A percentile compares a stretch with the other conserved stretches of the same genome.
phyloP scores from a whole-genome alignment of 2,329 filamentous ascomycete species.

The Echinosphaeria canescens region DNA sequence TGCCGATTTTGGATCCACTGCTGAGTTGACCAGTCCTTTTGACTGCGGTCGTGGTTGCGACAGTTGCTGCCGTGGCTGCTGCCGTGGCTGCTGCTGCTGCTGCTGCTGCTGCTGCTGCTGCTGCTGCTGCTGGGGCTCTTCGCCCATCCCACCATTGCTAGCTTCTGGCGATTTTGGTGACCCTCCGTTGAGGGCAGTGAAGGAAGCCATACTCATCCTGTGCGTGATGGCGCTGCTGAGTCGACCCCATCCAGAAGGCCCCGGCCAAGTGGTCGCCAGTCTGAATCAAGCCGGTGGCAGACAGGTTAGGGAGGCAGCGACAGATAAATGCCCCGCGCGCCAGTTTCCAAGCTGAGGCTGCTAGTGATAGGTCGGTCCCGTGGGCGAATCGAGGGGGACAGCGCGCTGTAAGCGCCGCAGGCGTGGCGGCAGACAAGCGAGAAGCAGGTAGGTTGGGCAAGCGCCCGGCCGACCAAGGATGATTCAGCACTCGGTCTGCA shows the following conservation, averaged over 20 bases:
- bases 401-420: background rate
- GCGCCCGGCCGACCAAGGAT: no score
- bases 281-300: background rate
- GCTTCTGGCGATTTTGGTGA: slow-evolving; percentile 20
- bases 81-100: slow-evolving; percentile 3
- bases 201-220: slow-evolving; percentile 21
- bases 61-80: slow-evolving; percentile 8
- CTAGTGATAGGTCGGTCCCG: background rate
- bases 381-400: background rate
- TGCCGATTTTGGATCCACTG: no score
- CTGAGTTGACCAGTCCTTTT: slow-evolving; percentile 12
- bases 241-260: background rate
- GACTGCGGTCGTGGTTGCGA: slow-evolving; percentile 7
- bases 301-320: background rate
- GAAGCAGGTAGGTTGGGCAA: no score
- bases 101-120: slow-evolving; percentile 5
- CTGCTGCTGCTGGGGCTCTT: slow-evolving; percentile 5
- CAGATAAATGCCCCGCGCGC: background rate
- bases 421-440: no score
- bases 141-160: slow-evolving; percentile 10
- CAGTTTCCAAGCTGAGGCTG: background rate
- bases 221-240: background rate
- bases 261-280: background rate
- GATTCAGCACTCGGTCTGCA: no score
- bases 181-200: slow-evolving; percentile 26